Conservation (phyloP, 1,284 basidiomycete species). For the Sanghuangporus sanghuang region DNA sequence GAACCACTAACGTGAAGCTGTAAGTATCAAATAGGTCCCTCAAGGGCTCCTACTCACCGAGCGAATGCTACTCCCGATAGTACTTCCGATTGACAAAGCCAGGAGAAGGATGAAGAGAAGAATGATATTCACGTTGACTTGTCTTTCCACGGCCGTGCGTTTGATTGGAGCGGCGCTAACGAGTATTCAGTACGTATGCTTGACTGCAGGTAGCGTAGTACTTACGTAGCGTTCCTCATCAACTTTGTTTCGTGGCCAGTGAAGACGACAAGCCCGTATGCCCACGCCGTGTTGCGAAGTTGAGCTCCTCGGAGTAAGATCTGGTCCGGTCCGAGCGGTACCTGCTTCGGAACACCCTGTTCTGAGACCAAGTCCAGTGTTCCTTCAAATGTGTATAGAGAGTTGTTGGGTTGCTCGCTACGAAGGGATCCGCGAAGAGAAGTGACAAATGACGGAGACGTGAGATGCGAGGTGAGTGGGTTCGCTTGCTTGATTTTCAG, state of each 20-base stretch:
- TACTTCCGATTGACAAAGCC: slow-evolving; percentile 84
- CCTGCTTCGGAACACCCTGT: slow-evolving; percentile 64
- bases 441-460: slow-evolving; percentile 71
- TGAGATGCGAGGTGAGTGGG: slow-evolving; percentile 74
- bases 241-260: slow-evolving; percentile 99
- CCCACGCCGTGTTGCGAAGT: slow-evolving; percentile 94
- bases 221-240: slow-evolving; percentile 93
- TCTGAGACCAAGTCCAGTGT: slow-evolving; percentile 65
- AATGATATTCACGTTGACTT: slow-evolving; percentile 97
- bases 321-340: slow-evolving; percentile 94
- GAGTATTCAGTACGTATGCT: slow-evolving; percentile 9
- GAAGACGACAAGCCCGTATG: slow-evolving; percentile 91
- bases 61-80: slow-evolving; percentile 87
- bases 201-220: slow-evolving; percentile 17
- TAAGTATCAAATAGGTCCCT: background rate
- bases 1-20: slow-evolving; percentile 54
- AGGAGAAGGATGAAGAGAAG: slow-evolving; percentile 90
- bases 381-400: slow-evolving; percentile 93
- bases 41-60: slow-evolving; percentile 33
- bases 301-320: slow-evolving; percentile 93
- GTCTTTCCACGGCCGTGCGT: slow-evolving; percentile 91
- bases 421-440: slow-evolving; percentile 79
- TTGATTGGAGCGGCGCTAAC: slow-evolving; percentile 90
- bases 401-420: slow-evolving; percentile 97
- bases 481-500: slow-evolving; percentile 98